phyloP scores from a whole-genome alignment of 306 rosid genomes.

The Geum urbanum region DNA sequence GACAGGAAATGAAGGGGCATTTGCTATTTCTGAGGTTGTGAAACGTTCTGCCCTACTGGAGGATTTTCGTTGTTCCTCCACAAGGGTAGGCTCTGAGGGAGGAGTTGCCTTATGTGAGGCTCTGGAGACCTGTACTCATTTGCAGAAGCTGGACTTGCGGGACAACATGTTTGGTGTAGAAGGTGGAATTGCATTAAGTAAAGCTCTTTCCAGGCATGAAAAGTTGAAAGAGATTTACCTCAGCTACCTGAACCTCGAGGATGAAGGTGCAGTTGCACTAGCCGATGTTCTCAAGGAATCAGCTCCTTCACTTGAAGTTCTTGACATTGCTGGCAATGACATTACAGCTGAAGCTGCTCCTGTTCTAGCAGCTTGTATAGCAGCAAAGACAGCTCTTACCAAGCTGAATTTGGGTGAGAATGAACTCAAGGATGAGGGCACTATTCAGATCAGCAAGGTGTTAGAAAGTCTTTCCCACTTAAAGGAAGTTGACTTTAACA shows the following conservation, averaged over 20 bases:
- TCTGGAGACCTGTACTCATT: constrained; percentile 44
- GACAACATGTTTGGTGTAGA: constrained; percentile 94
- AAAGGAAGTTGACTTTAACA: constrained; percentile 74
- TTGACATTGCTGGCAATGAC: constrained; percentile 91
- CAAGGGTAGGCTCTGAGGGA: constrained; percentile 68
- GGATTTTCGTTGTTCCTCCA: constrained; percentile 82
- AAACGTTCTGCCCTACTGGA: constrained; percentile 62
- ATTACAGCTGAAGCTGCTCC: constrained; percentile 69
- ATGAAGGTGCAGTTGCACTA: constrained; percentile 67
- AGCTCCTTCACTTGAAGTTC: constrained; percentile 69
- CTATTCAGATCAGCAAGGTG: constrained; percentile 58
- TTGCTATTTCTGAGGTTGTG: constrained; percentile 67
- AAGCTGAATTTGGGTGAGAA: constrained; percentile 80
- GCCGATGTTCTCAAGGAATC: constrained; percentile 61
- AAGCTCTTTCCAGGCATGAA: constrained; percentile 59
- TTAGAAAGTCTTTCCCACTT: constrained; percentile 52
- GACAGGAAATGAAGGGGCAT: constrained; percentile 85
- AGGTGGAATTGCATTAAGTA: constrained; percentile 71
- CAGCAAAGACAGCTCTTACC: constrained; percentile 46
- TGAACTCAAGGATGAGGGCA: constrained; percentile 86
- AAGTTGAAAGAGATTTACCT: constrained; percentile 67
- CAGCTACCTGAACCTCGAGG: constrained; percentile 85
- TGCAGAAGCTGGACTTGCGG: constrained; percentile 78
- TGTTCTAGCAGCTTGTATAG: constrained; percentile 55
- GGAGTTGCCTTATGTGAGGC: constrained; percentile 78